Evolutionary conservation across 2,329 filamentous ascomycete species (phyloP).

Genomic region (Chrysoporthe austroafricana): DNA sequence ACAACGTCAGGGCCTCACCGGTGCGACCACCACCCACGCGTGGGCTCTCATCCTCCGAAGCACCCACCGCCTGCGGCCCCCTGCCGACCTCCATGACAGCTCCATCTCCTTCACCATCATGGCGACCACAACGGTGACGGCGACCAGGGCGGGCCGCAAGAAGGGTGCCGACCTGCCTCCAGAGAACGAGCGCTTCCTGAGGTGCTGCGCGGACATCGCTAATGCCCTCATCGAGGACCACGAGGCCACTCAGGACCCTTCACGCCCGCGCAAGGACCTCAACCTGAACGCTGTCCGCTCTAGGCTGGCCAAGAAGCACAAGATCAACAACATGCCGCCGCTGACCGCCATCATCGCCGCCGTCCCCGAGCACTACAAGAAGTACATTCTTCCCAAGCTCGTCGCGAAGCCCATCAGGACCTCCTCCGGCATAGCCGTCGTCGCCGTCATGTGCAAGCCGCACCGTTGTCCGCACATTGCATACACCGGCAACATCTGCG

Average conservation of each 20-base stretch:
- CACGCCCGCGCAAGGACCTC: conserved; percentile 78
- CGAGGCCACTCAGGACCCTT: conserved; percentile 75
- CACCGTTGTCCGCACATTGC: conserved; percentile 97
- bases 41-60: no score
- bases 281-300: conserved; percentile 89
- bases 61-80: neutral
- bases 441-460: conserved; percentile 99
- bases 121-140: conserved; percentile 47
- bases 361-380: conserved; percentile 99
- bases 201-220: conserved; percentile 94
- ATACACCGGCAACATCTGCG: conserved; percentile 98
- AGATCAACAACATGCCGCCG: conserved; percentile 82
- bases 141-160: conserved; percentile 71
- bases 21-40: neutral
- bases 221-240: conserved; percentile 94
- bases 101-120: conserved; percentile 28
- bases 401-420: conserved; percentile 97
- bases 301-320: conserved; percentile 91
- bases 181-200: conserved; percentile 92
- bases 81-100: neutral
- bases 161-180: conserved; percentile 75
- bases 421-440: conserved; percentile 94
- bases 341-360: conserved; percentile 97
- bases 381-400: conserved; percentile 94
- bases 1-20: neutral